A percentile compares a stretch with the other conserved stretches of the same genome.
Evolutionary conservation across 1,139 yeast species (phyloP).

Genomic region (Debaryomyces fabryi): DNA sequence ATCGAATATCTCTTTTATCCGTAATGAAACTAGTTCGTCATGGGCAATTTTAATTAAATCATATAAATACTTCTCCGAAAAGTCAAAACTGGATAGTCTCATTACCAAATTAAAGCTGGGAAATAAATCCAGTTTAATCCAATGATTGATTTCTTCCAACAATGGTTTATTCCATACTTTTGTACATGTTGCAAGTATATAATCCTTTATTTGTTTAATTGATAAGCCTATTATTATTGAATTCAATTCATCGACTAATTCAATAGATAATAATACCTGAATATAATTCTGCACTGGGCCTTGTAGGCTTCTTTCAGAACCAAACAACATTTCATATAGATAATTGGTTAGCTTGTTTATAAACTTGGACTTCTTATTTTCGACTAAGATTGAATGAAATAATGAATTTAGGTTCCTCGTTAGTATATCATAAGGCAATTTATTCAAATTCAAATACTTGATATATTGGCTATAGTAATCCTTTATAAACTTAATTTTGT

Average conservation of each 20-base stretch:
- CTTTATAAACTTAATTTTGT: slow-evolving; percentile 16
- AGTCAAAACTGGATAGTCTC: slow-evolving; percentile 20
- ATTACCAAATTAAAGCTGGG: slow-evolving; percentile 38
- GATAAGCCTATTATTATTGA: slow-evolving; percentile 45
- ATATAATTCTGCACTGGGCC: slow-evolving; percentile 6
- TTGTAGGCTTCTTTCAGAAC: neutral
- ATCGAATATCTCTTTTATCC: slow-evolving; percentile 68
- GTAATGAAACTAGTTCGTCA: slow-evolving; percentile 48
- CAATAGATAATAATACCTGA: slow-evolving; percentile 24
- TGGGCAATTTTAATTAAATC: slow-evolving; percentile 45
- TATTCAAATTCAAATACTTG: slow-evolving; percentile 24
- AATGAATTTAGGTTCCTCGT: slow-evolving; percentile 30
- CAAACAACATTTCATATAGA: slow-evolving; percentile 2
- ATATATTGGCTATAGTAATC: slow-evolving; percentile 18
- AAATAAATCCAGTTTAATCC: slow-evolving; percentile 41
- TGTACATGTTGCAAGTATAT: slow-evolving; percentile 38
- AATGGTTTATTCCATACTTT: slow-evolving; percentile 46
- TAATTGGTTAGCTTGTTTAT: neutral
- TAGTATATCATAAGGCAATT: slow-evolving; percentile 24
- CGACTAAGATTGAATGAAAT: slow-evolving; percentile 21
- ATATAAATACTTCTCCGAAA: slow-evolving; percentile 22
- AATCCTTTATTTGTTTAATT: slow-evolving; percentile 39
- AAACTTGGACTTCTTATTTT: slow-evolving; percentile 10
- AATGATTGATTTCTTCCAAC: slow-evolving; percentile 37
- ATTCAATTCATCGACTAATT: slow-evolving; percentile 37